A percentile compares a stretch with the other conserved stretches of the same genome.
Conservation (phyloP, 257 asterid genomes). For the Knoxia roxburghii region DNA sequence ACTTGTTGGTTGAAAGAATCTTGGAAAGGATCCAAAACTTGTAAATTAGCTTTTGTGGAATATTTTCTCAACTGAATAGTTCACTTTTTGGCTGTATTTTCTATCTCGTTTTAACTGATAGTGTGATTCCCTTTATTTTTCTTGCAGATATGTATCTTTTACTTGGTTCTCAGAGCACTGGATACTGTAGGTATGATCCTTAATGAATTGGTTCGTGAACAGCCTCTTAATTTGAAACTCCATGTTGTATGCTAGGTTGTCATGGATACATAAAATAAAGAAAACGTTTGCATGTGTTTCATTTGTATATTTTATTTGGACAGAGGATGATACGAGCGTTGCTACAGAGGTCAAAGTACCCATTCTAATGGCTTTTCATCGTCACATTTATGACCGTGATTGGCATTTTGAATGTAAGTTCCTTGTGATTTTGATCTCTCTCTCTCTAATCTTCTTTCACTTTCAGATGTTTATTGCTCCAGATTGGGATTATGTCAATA, state of each 20-base stretch:
- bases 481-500: background rate
- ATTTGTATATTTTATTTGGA: conserved; percentile 23
- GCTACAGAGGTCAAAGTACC: conserved; percentile 80
- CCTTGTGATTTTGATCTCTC: conserved; percentile 6
- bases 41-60: background rate
- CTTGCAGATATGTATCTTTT: conserved; percentile 86
- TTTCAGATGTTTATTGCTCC: background rate
- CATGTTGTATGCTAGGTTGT: background rate
- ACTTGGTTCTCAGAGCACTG: conserved; percentile 96
- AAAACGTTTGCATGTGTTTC: conserved; percentile 10
- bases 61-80: background rate
- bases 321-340: conserved; percentile 98
- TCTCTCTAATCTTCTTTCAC: background rate
- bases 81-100: background rate
- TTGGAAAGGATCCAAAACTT: background rate
- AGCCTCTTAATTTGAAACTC: background rate
- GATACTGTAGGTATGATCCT: conserved; percentile 88
- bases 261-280: background rate
- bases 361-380: conserved; percentile 76
- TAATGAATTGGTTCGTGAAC: background rate
- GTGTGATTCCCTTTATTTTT: conserved; percentile 1
- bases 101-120: background rate
- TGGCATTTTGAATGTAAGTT: conserved; percentile 96
- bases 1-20: background rate
- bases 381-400: conserved; percentile 65